Evolutionary conservation across 225 moss, liverwort and hornwort genomes (phyloP).

Genomic region (Ulota crispa): DNA sequence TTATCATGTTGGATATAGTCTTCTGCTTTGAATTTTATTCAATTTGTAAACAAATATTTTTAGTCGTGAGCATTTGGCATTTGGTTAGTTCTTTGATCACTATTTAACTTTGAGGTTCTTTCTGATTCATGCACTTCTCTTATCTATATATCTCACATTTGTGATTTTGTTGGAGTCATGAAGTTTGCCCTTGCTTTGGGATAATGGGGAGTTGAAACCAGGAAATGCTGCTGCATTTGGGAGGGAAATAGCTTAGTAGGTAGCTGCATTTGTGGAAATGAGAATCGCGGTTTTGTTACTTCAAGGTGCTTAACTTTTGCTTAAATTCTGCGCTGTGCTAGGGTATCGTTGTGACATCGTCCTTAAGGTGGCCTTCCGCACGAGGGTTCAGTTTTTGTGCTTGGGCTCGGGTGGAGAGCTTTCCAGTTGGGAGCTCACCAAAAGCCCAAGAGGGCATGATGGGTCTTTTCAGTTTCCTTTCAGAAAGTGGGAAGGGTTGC

Average conservation of each 20-base stretch:
- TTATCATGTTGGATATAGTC: conserved; percentile 8
- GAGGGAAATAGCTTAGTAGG: background rate
- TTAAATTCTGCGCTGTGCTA: conserved; percentile 31
- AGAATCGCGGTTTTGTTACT: background rate
- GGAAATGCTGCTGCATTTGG: background rate
- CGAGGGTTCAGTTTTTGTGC: conserved; percentile 75
- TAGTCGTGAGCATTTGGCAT: conserved; percentile 1
- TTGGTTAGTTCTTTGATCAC: background rate
- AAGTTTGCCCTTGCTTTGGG: background rate
- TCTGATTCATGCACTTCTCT: background rate
- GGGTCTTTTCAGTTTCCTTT: conserved; percentile 79
- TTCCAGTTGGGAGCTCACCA: conserved; percentile 51
- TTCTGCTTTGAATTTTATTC: background rate
- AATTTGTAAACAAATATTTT: background rate
- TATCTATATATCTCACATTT: conserved; percentile 6
- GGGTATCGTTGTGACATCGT: conserved; percentile 74
- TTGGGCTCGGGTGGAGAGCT: conserved; percentile 70
- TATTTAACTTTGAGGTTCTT: background rate
- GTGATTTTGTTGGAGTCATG: background rate
- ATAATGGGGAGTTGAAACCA: background rate
- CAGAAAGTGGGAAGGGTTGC: conserved; percentile 77
- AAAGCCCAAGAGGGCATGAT: conserved; percentile 58
- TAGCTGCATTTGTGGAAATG: conserved; percentile 2
- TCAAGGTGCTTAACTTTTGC: conserved; percentile 12
- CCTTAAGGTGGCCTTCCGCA: conserved; percentile 68